Conservation (phyloP, 1,284 basidiomycete genomes). For the Calocybe gambosa region DNA sequence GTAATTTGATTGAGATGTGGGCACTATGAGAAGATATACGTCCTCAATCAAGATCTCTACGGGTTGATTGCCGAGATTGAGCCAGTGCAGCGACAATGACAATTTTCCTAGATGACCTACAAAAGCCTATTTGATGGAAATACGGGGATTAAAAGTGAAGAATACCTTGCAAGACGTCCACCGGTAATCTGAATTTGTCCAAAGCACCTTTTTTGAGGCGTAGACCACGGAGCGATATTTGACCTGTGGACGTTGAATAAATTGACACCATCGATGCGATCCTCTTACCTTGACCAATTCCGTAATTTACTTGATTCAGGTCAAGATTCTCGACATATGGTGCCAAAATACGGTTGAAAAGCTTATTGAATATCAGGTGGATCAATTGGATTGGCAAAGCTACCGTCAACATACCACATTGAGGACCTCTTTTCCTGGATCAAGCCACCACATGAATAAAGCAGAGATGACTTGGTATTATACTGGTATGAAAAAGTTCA, state of each 20-base stretch:
- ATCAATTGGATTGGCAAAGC: not conserved
- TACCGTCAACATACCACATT: slow-evolving; percentile 48
- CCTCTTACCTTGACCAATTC: slow-evolving; percentile 78
- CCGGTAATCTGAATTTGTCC: slow-evolving; percentile 94
- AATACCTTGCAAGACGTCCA: slow-evolving; percentile 91
- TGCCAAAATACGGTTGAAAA: slow-evolving; percentile 90
- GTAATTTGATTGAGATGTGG: slow-evolving; percentile 65
- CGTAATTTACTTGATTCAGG: slow-evolving; percentile 91
- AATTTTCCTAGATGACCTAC: slow-evolving; percentile 91
- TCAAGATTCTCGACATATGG: slow-evolving; percentile 98
- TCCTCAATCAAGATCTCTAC: slow-evolving; percentile 93
- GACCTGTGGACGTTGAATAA: slow-evolving; percentile 44
- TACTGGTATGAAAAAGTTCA: too few species aligned
- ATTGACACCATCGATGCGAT: not conserved
- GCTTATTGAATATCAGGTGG: slow-evolving; percentile 35
- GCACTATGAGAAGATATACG: slow-evolving; percentile 91
- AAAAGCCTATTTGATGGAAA: not conserved
- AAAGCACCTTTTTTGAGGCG: slow-evolving; percentile 91
- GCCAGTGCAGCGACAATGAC: slow-evolving; percentile 93
- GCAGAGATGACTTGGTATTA: not conserved
- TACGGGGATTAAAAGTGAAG: slow-evolving; percentile 9
- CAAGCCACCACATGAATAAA: slow-evolving; percentile 66
- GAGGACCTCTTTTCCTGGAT: slow-evolving; percentile 73
- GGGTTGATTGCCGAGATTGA: slow-evolving; percentile 89
- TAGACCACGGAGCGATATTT: slow-evolving; percentile 77